These are phyloP conservation scores for Backusella parvicylindrica DNA, from an alignment of 192 early-diverging fungal species.

Conservation along the genomic window DNA sequence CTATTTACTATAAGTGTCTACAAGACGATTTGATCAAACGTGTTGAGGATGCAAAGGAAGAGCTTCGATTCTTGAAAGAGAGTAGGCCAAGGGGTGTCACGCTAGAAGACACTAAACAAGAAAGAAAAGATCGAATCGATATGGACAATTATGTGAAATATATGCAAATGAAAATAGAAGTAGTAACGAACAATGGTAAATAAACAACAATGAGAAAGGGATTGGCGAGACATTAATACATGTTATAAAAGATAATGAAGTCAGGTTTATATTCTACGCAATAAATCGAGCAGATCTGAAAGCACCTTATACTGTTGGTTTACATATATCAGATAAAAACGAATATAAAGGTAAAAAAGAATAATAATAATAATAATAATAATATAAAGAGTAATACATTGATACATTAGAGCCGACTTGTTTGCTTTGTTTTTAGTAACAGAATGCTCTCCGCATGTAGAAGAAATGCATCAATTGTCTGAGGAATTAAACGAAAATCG, in stretches of 20 bases:
- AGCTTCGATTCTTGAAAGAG: not conserved
- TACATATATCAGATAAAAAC: not conserved
- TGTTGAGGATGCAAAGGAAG: not conserved
- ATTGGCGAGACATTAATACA: not conserved
- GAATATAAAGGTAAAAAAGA: not conserved
- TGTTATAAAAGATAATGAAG: not conserved
- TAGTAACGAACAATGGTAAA: not conserved
- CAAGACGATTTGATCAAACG: not conserved
- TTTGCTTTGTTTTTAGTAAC: not conserved
- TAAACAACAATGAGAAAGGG: not conserved
- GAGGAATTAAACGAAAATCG: not conserved
- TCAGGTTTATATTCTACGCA: not conserved
- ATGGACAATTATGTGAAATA: not conserved
- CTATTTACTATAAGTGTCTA: not conserved
- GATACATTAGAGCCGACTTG: not conserved
- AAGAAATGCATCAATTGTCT: not conserved
- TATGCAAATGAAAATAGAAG: not conserved
- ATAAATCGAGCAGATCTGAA: not conserved
- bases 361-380: too few relatives aligned
- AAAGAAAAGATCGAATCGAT: not conserved
- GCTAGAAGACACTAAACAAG: not conserved
- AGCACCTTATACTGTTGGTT: not conserved
- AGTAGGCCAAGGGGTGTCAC: not conserved
- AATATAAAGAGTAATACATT: not conserved
- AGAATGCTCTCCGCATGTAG: not conserved